Evolutionary conservation across 2,329 filamentous ascomycete genomes (phyloP).

Genomic region (Ophiostoma piceae): DNA sequence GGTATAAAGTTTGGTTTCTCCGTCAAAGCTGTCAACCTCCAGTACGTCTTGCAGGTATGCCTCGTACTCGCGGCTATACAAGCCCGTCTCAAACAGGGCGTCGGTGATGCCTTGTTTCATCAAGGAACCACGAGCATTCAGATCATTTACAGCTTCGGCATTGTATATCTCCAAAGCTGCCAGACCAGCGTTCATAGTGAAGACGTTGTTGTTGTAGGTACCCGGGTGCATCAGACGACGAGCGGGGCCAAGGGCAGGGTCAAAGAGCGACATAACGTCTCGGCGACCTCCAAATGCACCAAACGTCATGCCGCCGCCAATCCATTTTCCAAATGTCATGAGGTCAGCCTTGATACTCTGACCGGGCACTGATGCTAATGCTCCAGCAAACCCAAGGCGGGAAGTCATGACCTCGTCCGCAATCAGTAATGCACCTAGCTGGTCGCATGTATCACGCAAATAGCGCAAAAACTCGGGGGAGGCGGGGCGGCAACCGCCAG

Average conservation of each 20-base stretch:
- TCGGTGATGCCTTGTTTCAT: conserved; percentile 27
- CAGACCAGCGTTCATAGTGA: conserved; percentile 54
- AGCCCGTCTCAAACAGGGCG: conserved; percentile 33
- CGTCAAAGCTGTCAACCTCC: conserved; percentile 25
- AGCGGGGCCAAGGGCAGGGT: conserved; percentile 56
- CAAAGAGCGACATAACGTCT: conserved; percentile 68
- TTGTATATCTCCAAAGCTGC: conserved; percentile 38
- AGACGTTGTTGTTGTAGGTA: conserved; percentile 58
- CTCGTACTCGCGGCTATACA: conserved; percentile 30
- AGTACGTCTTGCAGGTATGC: conserved; percentile 12
- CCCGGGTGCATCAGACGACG: conserved; percentile 48
- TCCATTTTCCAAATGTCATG: conserved; percentile 52
- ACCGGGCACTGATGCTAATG: conserved; percentile 49
- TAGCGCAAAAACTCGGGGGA: conserved; percentile 45
- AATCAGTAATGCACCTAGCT: conserved; percentile 46
- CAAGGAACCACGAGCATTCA: conserved; percentile 34
- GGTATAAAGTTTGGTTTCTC: conserved; percentile 15
- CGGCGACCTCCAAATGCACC: conserved; percentile 52
- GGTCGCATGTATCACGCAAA: conserved; percentile 22
- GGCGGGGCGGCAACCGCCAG: conserved; percentile 52
- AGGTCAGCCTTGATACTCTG: conserved; percentile 52
- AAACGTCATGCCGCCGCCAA: conserved; percentile 55
- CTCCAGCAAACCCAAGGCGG: conserved; percentile 47
- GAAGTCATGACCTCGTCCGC: conserved; percentile 69
- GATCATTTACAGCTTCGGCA: conserved; percentile 31